Evolutionary conservation across 352 stramenopile genomes (phyloP), one percentile per base, ranked within the genome.

Genomic region (Peronospora destructor): DNA sequence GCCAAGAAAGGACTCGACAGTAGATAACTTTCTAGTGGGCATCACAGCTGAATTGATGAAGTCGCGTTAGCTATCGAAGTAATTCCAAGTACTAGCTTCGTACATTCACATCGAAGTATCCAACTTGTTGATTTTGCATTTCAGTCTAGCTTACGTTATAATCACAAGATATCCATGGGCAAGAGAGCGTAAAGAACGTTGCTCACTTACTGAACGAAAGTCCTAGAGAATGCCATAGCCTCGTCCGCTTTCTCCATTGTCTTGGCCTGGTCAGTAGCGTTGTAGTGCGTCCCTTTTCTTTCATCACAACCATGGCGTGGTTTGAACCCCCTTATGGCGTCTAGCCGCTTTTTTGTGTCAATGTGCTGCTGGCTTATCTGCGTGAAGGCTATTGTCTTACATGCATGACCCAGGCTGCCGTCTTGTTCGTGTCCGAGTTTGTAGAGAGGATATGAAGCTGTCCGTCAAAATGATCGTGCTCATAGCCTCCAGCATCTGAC

Each of bases 401-500:
- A n/a, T n/a, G n/a, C n/a, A n/a, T n/a, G n/a, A n/a, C n/a, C n/a
- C n/a, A n/a, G n/a, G n/a, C 74, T 11, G 96, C 71, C 37, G 76
- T 93, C 76, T 98, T 98, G 62, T 95, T 91, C 49, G 91, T 75
- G 40, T 95, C 87, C 43, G 75, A 61, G 55, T 95, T 77, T 4
- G 95, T 73, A 46, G 91, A 94, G 61, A 98, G 87, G 59, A 98
- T 95, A 95, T 85, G 47, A 97, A 89, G 53, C 87, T 88, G 13
- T 87, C 91, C 12, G 87, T 87, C 6, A 82, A 80, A 36, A 89
- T 64, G 30, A 84, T 63, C 17, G 70, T 64, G 28, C 50, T 66
- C 54, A 97, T 95, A 29, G 93, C 77, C 63, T 98, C 96, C 26
- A 97, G 80, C 57, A 98, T 88, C 56, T 97, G 93, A 51, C 95